These are phyloP conservation scores for Adansonia grandidieri DNA, from an alignment of 441 rosid species.

Conservation along the genomic window DNA sequence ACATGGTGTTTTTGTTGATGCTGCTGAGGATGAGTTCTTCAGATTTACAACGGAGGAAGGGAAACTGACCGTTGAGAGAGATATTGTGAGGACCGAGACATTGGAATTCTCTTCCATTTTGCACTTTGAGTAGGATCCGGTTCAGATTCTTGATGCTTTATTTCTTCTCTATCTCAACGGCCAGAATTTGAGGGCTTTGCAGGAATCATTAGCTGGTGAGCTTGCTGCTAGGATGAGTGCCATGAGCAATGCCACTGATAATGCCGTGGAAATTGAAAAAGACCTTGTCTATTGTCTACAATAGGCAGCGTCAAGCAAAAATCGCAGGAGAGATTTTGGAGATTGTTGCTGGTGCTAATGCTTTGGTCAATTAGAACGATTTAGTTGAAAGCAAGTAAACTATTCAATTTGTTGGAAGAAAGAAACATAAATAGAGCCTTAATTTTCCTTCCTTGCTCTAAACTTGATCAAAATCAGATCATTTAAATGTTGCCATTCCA, in stretches of 20 bases:
- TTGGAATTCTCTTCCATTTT: conserved; percentile 64
- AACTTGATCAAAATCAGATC: neutral
- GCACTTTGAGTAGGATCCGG: conserved; percentile 95
- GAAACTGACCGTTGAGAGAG: conserved; percentile 81
- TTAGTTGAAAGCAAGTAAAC: neutral
- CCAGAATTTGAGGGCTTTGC: conserved; percentile 91
- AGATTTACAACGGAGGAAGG: conserved; percentile 86
- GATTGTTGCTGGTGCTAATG: conserved; percentile 89
- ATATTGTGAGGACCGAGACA: conserved; percentile 55
- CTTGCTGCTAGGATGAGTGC: conserved; percentile 97
- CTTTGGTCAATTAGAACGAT: conserved; percentile 38
- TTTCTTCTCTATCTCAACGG: conserved; percentile 87
- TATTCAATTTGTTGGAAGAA: too few relatives aligned
- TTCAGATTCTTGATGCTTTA: conserved; percentile 92
- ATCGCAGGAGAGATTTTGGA: conserved; percentile 93
- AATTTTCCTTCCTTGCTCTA: too few relatives aligned
- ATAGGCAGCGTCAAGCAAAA: conserved; percentile 90
- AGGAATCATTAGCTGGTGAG: conserved; percentile 91
- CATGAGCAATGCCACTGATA: conserved; percentile 91
- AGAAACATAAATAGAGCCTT: neutral
- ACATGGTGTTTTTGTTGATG: conserved; percentile 84
- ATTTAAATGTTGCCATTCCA: too few relatives aligned
- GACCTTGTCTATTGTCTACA: conserved; percentile 62
- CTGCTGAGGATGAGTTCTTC: conserved; percentile 89
- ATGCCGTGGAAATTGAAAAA: conserved; percentile 78